phyloP scores from a whole-genome alignment of 1,139 yeast species.

The Arxiozyma heterogenica region DNA sequence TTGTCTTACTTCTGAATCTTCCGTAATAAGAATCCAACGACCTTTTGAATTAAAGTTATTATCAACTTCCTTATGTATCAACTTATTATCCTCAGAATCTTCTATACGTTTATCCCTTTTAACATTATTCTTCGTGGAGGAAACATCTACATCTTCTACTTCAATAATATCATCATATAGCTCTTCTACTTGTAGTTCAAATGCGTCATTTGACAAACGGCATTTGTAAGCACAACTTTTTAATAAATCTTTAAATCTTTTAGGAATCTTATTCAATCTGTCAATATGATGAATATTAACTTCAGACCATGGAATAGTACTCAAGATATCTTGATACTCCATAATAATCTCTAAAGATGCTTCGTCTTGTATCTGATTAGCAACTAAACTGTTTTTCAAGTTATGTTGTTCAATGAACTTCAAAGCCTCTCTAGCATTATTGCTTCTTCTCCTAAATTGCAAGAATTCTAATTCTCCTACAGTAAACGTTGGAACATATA shows the following conservation, averaged over 20 bases:
- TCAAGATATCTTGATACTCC: slow-evolving; percentile 26
- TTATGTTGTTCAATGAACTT: slow-evolving; percentile 21
- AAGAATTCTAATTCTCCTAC: slow-evolving; percentile 26
- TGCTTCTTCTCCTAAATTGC: slow-evolving; percentile 21
- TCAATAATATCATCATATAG: slow-evolving; percentile 8
- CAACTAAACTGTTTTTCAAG: not conserved
- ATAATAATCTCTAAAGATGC: slow-evolving; percentile 15
- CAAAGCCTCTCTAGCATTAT: slow-evolving; percentile 25
- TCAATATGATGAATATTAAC: slow-evolving; percentile 15
- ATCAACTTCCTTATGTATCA: not conserved
- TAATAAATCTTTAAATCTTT: slow-evolving; percentile 22
- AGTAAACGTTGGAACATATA: slow-evolving; percentile 27
- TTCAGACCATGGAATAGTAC: slow-evolving; percentile 23
- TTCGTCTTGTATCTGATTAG: not conserved
- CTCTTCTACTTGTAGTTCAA: not conserved
- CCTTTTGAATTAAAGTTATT: not conserved
- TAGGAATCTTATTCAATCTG: slow-evolving; percentile 20
- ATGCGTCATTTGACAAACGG: slow-evolving; percentile 8
- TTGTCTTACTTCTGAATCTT: slow-evolving; percentile 22
- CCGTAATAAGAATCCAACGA: slow-evolving; percentile 28
- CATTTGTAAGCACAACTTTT: slow-evolving; percentile 28
- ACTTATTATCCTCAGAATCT: not conserved
- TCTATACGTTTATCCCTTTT: too few relatives aligned
- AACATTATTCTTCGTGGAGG: not conserved
- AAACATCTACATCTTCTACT: not conserved